A percentile compares a stretch with the other conserved stretches of the same genome.
These are phyloP conservation scores for Vitis hybrid DNA, from an alignment of 177 flowering plant species.

Conservation along the genomic window DNA sequence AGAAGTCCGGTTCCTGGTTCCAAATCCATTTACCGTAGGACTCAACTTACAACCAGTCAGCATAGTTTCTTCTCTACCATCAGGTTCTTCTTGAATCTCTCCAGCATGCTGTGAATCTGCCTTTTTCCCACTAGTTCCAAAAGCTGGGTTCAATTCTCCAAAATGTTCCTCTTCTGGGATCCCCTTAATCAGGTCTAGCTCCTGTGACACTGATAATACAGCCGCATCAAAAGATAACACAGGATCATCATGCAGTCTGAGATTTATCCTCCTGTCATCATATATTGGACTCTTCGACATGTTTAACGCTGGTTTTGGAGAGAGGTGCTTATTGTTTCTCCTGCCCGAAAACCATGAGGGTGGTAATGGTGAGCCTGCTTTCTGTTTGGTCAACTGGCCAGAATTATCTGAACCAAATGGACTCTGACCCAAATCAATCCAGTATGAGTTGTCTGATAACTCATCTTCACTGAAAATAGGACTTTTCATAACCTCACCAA, in stretches of 20 bases:
- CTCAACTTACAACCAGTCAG: constrained; percentile 16
- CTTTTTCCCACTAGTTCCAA: constrained; percentile 4
- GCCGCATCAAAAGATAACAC: constrained; percentile 59
- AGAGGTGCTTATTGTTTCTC: constrained; percentile 29
- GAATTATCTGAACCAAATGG: constrained; percentile 58
- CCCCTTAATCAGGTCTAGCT: constrained; percentile 35
- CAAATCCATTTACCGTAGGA: constrained; percentile 14
- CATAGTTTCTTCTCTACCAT: constrained; percentile 10
- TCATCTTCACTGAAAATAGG: constrained; percentile 84
- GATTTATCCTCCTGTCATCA: constrained; percentile 28
- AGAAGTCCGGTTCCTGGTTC: constrained; percentile 14
- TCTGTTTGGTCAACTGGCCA: constrained; percentile 41
- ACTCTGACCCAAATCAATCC: constrained; percentile 86
- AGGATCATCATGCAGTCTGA: constrained; percentile 26
- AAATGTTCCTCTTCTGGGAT: constrained; percentile 41
- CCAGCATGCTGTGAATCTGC: constrained; percentile 16
- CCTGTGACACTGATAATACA: constrained; percentile 45
- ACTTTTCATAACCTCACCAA: constrained; percentile 81
- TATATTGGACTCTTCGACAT: constrained; percentile 32
- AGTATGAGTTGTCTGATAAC: constrained; percentile 66
- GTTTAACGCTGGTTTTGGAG: constrained; percentile 36
- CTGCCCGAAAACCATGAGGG: constrained; percentile 47
- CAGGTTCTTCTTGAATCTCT: constrained; percentile 43
- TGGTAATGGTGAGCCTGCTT: constrained; percentile 41
- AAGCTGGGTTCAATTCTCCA: constrained; percentile 18